A percentile compares a stretch with the other conserved stretches of the same genome.
Conservation (phyloP, 2,329 filamentous ascomycete genomes). For the Fusarium brevicatenulatum region DNA sequence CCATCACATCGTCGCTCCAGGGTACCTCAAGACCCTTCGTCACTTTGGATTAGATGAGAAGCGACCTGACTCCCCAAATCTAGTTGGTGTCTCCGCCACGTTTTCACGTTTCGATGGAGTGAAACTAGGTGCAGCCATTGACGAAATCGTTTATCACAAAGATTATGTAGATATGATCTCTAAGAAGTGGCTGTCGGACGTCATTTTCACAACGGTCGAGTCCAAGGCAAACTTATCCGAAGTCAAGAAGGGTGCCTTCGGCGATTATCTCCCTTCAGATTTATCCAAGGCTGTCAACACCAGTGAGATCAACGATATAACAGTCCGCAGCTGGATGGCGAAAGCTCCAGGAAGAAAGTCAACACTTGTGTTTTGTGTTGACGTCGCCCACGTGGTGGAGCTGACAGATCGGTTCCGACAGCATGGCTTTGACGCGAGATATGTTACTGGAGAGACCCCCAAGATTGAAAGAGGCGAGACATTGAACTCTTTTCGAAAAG, state of each 20-base stretch:
- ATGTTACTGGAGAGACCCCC: slow-evolving; percentile 84
- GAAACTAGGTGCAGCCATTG: slow-evolving; percentile 83
- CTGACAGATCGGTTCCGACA: slow-evolving; percentile 81
- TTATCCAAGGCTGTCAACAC: slow-evolving; percentile 88
- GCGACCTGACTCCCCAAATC: slow-evolving; percentile 60
- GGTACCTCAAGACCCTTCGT: slow-evolving; percentile 78
- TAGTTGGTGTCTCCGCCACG: slow-evolving; percentile 91
- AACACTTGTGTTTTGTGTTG: slow-evolving; percentile 93
- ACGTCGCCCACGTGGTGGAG: slow-evolving; percentile 81
- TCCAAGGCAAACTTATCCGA: slow-evolving; percentile 82
- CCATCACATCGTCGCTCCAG: slow-evolving; percentile 90
- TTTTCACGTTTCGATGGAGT: slow-evolving; percentile 84
- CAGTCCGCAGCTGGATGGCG: slow-evolving; percentile 85
- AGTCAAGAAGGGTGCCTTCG: slow-evolving; percentile 68
- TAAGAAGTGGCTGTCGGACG: slow-evolving; percentile 90
- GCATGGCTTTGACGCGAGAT: slow-evolving; percentile 83
- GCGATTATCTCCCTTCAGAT: slow-evolving; percentile 83
- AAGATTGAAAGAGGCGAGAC: slow-evolving; percentile 73
- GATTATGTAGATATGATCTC: slow-evolving; percentile 75
- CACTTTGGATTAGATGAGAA: slow-evolving; percentile 77
- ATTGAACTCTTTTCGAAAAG: slow-evolving; percentile 78
- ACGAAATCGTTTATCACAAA: slow-evolving; percentile 96
- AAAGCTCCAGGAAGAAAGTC: slow-evolving; percentile 80
- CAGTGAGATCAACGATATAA: slow-evolving; percentile 80
- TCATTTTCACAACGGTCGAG: slow-evolving; percentile 93